Evolutionary conservation across 225 moss, liverwort and hornwort species (phyloP).

Genomic region (Asterella californica): DNA sequence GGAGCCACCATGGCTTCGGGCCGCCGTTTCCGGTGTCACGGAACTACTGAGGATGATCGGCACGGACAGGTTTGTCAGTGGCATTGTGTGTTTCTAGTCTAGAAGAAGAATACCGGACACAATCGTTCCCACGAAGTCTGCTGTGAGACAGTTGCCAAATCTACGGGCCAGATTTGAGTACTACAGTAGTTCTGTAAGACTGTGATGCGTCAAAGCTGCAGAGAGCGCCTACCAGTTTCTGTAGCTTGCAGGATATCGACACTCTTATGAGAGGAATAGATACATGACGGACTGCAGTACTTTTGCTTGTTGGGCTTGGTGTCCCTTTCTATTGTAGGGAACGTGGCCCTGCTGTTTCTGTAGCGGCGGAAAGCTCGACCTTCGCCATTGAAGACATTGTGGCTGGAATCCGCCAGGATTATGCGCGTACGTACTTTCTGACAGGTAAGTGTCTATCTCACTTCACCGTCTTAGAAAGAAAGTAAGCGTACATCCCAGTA

Average conservation of each 20-base stretch:
- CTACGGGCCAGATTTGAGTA: not conserved
- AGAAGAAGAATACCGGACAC: not conserved
- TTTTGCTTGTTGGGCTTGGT: not conserved
- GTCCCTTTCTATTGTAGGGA: not conserved
- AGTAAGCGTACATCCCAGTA: not conserved
- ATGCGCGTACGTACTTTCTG: conserved; percentile 62
- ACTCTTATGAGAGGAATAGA: not conserved
- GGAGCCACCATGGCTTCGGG: conserved; percentile 55
- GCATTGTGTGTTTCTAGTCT: not conserved
- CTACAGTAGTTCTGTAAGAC: too few relatives aligned
- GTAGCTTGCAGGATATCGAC: not conserved
- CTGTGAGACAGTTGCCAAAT: too few relatives aligned
- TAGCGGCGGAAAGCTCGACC: not conserved
- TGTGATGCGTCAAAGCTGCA: not conserved
- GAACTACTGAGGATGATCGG: conserved; percentile 55
- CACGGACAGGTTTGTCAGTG: conserved; percentile 27
- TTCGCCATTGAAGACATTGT: conserved; percentile 33
- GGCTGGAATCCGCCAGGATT: conserved; percentile 57
- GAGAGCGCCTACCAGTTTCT: not conserved
- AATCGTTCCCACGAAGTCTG: not conserved
- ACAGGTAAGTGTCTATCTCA: conserved; percentile 46
- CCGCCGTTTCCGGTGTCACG: conserved; percentile 51
- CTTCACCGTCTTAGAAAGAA: not conserved
- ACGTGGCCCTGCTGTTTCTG: not conserved
- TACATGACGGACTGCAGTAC: not conserved